Base-by-base conservation (phyloP, 352 stramenopile species). In the Globisporangium canariense region DNA sequence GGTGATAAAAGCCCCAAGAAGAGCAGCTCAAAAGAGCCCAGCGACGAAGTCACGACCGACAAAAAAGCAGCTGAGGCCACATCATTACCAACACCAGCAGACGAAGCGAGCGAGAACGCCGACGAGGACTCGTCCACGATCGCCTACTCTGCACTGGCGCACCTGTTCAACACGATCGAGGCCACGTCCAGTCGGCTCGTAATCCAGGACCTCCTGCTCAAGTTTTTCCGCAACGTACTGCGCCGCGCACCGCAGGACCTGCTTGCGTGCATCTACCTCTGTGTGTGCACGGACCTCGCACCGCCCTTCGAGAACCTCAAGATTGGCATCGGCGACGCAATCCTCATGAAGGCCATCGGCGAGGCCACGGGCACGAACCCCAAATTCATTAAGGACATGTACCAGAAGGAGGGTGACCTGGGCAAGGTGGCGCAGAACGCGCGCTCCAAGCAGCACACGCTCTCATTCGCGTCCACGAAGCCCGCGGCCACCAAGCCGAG, bases 251-350 rank as follows among this genome's bases (percentile, higher is more conserved):
- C 88, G 0, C 68, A 91, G 20, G 93, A 98, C 65, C 70, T 98
- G 36, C 71, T 97, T 43, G 75, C 90, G 8, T 93, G 86, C 65
- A 92, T 98, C 41, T 98, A 98, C 66, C 75, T 98, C 4, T 97
- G 90, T 55, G 83, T 93, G 13, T 94, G 83, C 70, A 96, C 92
- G 18, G 81, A 97, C 62, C 84, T 99, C 3, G 96, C 97, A 20
- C 97, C 97, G 2, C 88, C 94, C 30, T 98, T 98, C 63, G 91
- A 99, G 67, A 98, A 98, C 73, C 77, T 99, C 8, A 98, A 99
- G 77, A 94, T 99, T 30, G 98, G 98, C 18, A 98, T 99, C 55
- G 98, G 98, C 32, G 97, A 99, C 68, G 88, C 94, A 4, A 97
- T 99, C 61, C 73, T 99, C 18, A 98, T 98, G 72, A 99, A 99